phyloP scores from a whole-genome alignment of 257 asterid species.

The Echites panduratus region DNA sequence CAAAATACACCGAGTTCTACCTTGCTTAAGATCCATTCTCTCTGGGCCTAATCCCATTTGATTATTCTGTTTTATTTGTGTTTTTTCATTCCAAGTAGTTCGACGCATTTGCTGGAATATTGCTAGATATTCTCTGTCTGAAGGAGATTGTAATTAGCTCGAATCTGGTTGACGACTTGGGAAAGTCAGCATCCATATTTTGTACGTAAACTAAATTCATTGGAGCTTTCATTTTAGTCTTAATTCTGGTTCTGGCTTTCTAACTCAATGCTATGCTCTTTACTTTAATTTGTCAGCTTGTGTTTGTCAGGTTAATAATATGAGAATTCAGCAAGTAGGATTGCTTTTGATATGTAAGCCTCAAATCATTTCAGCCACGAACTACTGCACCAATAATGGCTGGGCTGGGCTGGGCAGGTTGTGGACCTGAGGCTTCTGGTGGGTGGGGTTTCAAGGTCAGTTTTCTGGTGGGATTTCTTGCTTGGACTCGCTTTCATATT shows the following conservation, averaged over 20 bases:
- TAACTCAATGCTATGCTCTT: background rate
- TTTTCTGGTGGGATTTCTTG: background rate
- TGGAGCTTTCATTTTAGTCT: background rate
- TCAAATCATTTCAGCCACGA: too few relatives aligned
- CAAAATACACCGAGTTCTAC: too few relatives aligned
- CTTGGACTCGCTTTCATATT: too few relatives aligned
- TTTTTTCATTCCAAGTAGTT: too few relatives aligned
- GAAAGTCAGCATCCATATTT: background rate
- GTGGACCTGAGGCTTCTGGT: conserved; percentile 15
- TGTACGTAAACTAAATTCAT: too few relatives aligned
- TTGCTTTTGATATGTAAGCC: too few relatives aligned
- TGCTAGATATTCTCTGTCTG: background rate
- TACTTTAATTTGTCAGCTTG: background rate
- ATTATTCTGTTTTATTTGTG: too few relatives aligned
- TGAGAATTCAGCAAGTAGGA: background rate
- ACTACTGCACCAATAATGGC: background rate
- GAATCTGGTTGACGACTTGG: background rate
- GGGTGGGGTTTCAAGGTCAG: conserved; percentile 9
- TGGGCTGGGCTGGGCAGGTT: background rate
- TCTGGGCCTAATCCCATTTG: too few relatives aligned
- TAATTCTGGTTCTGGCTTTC: background rate
- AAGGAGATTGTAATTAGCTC: background rate
- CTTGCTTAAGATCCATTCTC: too few relatives aligned
- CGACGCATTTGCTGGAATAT: too few relatives aligned
- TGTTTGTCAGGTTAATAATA: background rate